Percentiles rank a stretch among this genome's conserved stretches.
These are phyloP conservation scores for Alternaria angustiovoidea DNA, from an alignment of 2,329 filamentous ascomycete genomes.

Conservation along the genomic window DNA sequence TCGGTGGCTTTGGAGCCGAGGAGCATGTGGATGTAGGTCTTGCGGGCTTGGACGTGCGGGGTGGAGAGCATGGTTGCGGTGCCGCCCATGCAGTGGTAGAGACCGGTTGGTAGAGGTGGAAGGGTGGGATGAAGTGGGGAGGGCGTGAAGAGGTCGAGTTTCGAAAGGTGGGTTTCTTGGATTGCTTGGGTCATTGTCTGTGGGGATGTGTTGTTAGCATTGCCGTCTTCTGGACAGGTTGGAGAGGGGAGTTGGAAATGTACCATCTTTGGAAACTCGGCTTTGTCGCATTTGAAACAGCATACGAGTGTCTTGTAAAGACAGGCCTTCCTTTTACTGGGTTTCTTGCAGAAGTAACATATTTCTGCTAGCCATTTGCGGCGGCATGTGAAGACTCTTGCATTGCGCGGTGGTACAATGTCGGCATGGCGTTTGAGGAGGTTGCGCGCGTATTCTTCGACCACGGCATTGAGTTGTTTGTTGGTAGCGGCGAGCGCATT, in stretches of 20 bases:
- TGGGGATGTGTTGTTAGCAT: neutral
- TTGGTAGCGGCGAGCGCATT: conserved; percentile 35
- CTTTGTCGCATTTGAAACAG: conserved; percentile 38
- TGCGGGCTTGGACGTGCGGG: conserved; percentile 32
- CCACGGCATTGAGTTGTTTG: conserved; percentile 31
- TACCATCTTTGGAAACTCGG: conserved; percentile 41
- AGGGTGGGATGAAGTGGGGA: conserved; percentile 37
- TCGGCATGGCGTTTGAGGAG: conserved; percentile 35
- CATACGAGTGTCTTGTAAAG: conserved; percentile 33
- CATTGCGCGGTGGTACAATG: conserved; percentile 24
- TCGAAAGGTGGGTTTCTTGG: conserved; percentile 31
- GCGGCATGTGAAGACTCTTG: conserved; percentile 28
- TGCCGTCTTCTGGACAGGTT: neutral
- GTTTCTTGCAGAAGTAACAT: conserved; percentile 41
- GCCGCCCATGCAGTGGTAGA: conserved; percentile 30
- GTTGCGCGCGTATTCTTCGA: conserved; percentile 42
- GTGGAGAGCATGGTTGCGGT: conserved; percentile 35
- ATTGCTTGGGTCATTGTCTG: conserved; percentile 44
- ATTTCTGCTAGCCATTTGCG: conserved; percentile 35
- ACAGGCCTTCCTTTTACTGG: conserved; percentile 34
- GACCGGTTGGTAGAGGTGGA: conserved; percentile 29
- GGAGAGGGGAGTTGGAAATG: neutral
- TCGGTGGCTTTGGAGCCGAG: conserved; percentile 19
- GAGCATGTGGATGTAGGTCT: conserved; percentile 22
- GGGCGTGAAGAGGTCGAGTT: conserved; percentile 46